Evolutionary conservation across 441 rosid genomes (phyloP).

Genomic region (Populus hybrid): DNA sequence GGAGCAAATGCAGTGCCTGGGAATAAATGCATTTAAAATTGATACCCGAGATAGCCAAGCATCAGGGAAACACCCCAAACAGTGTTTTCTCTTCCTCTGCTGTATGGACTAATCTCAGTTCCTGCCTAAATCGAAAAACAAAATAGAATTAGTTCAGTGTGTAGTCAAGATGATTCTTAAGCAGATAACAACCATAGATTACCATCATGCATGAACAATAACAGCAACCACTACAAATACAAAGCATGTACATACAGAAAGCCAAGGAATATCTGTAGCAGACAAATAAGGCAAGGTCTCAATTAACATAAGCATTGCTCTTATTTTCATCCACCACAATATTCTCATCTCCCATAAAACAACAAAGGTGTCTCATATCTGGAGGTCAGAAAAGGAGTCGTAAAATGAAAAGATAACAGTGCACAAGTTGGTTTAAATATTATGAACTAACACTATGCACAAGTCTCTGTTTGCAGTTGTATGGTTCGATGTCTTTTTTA

Average conservation of each 20-base stretch:
- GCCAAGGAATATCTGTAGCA: background rate
- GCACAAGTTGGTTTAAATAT: background rate
- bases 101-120: conserved; percentile 74
- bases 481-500: background rate
- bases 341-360: background rate
- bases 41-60: conserved; percentile 96
- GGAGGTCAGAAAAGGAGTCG: background rate
- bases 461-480: background rate
- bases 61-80: conserved; percentile 91
- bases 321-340: background rate
- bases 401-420: background rate
- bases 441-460: background rate
- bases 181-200: background rate
- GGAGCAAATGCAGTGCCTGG: conserved; percentile 1
- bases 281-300: background rate
- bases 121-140: conserved; percentile 55
- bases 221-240: background rate
- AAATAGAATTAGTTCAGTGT: conserved; percentile 8
- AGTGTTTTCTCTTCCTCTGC: conserved; percentile 88
- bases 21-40: conserved; percentile 19
- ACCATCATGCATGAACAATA: background rate
- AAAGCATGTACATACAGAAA: background rate
- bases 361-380: background rate
- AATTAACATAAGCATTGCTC: background rate
- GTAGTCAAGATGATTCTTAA: background rate